A percentile compares a stretch with the other conserved stretches of the same genome.
These are phyloP conservation scores for Phoenix roebelenii DNA, from an alignment of 176 grass and related monocot genomes.

Conservation along the genomic window DNA sequence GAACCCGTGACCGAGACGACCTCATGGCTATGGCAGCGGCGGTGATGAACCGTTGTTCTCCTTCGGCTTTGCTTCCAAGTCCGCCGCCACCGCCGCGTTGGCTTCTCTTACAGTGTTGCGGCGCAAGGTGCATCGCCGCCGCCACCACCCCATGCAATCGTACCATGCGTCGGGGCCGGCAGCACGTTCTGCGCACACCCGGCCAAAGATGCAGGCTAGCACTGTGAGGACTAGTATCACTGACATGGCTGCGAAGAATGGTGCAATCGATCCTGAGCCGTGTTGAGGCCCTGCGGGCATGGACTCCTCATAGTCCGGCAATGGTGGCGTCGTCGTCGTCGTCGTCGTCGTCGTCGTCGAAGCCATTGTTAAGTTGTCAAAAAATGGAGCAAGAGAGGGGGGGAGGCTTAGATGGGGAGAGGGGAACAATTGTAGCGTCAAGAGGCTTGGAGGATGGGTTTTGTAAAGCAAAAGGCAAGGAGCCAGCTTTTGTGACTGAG, in stretches of 20 bases:
- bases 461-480: background rate
- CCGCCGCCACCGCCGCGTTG: conserved; percentile 19
- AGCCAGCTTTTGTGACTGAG: conserved; percentile 34
- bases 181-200: conserved; percentile 1
- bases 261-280: conserved; percentile 33
- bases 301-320: conserved; percentile 24
- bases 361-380: conserved; percentile 7
- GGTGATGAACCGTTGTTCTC: background rate
- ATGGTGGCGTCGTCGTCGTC: conserved; percentile 20
- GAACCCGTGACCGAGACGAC: too few relatives aligned
- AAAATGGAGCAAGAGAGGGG: too few relatives aligned
- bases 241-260: conserved; percentile 57
- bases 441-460: too few relatives aligned
- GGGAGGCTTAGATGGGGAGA: too few relatives aligned
- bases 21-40: conserved; percentile 50
- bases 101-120: conserved; percentile 14
- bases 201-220: conserved; percentile 58
- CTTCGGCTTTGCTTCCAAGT: conserved; percentile 7
- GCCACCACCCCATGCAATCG: too few relatives aligned
- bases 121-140: too few relatives aligned
- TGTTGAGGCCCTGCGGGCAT: conserved; percentile 3
- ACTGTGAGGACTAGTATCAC: conserved; percentile 45
- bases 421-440: too few relatives aligned
- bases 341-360: conserved; percentile 21
- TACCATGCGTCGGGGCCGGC: too few relatives aligned